Conservation (phyloP, 1,284 basidiomycete species). For the Moniliophthora roreri region DNA sequence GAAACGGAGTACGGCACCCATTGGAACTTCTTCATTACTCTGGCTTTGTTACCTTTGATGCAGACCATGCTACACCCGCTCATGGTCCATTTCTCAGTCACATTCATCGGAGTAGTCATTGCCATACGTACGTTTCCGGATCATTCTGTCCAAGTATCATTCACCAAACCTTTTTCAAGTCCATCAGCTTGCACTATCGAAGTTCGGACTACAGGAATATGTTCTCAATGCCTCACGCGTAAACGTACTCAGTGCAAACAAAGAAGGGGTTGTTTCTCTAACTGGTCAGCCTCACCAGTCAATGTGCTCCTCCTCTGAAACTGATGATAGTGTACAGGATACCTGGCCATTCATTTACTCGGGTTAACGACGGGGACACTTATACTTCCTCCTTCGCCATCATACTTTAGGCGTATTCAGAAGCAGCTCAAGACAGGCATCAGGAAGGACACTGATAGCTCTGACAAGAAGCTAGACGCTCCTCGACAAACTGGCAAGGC, state of each 20-base stretch:
- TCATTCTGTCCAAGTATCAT: background rate
- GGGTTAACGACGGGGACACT: slow-evolving; percentile 84
- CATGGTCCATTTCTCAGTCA: slow-evolving; percentile 56
- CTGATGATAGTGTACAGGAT: slow-evolving; percentile 54
- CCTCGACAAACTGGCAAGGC: slow-evolving; percentile 67
- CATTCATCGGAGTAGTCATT: slow-evolving; percentile 64
- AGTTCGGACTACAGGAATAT: slow-evolving; percentile 57
- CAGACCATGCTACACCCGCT: slow-evolving; percentile 73
- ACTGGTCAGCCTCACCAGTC: slow-evolving; percentile 47
- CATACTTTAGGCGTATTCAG: slow-evolving; percentile 60
- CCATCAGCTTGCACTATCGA: slow-evolving; percentile 68
- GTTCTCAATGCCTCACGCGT: slow-evolving; percentile 64
- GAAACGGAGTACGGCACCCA: slow-evolving; percentile 95
- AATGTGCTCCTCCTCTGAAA: background rate
- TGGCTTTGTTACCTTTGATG: slow-evolving; percentile 79
- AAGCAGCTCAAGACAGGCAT: slow-evolving; percentile 16
- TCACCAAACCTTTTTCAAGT: slow-evolving; percentile 35
- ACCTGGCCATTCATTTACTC: slow-evolving; percentile 86
- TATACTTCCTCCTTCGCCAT: slow-evolving; percentile 76
- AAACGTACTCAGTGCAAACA: slow-evolving; percentile 79
- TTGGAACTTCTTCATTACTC: slow-evolving; percentile 99
- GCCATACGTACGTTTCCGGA: slow-evolving; percentile 51
- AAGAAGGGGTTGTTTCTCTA: slow-evolving; percentile 87
- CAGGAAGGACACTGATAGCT: slow-evolving; percentile 11
- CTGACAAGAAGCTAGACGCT: slow-evolving; percentile 21